Conservation (phyloP, 768 basidiomycete genomes). For the Podaxis sp. region DNA sequence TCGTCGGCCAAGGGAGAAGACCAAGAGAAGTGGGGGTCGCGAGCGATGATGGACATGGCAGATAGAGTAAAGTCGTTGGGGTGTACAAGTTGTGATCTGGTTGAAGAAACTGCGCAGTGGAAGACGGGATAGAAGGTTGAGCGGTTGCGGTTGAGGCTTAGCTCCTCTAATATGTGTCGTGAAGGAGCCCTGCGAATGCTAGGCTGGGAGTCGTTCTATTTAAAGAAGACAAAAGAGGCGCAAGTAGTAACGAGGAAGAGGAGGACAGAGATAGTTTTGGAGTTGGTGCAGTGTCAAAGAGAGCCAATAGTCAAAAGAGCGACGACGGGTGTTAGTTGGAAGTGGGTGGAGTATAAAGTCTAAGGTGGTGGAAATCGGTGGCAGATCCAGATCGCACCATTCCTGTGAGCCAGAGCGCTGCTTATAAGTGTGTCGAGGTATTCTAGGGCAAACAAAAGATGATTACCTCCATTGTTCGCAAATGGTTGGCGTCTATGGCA, state of each 20-base stretch:
- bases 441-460: not conserved
- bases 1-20: constrained; percentile 22
- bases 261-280: not conserved
- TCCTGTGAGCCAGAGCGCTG: not conserved
- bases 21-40: constrained; percentile 30
- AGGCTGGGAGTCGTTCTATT: constrained; percentile 4
- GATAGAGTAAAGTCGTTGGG: constrained; percentile 4
- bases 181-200: not conserved
- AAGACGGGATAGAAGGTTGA: not conserved
- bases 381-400: constrained; percentile 28
- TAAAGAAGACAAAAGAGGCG: constrained; percentile 4
- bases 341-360: constrained; percentile 1
- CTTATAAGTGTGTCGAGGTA: constrained; percentile 1
- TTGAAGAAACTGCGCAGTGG: not conserved
- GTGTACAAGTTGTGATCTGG: not conserved
- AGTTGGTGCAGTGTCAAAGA: constrained; percentile 3
- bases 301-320: constrained; percentile 6
- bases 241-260: not conserved
- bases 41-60: constrained; percentile 25
- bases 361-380: constrained; percentile 10
- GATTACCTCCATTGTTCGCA: not conserved
- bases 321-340: constrained; percentile 8
- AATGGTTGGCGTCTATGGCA: not conserved
- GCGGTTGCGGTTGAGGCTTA: not conserved
- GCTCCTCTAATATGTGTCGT: constrained; percentile 8